These are phyloP conservation scores for Chaetomium olivaceum DNA, from an alignment of 2,329 filamentous ascomycete species.

Conservation along the genomic window DNA sequence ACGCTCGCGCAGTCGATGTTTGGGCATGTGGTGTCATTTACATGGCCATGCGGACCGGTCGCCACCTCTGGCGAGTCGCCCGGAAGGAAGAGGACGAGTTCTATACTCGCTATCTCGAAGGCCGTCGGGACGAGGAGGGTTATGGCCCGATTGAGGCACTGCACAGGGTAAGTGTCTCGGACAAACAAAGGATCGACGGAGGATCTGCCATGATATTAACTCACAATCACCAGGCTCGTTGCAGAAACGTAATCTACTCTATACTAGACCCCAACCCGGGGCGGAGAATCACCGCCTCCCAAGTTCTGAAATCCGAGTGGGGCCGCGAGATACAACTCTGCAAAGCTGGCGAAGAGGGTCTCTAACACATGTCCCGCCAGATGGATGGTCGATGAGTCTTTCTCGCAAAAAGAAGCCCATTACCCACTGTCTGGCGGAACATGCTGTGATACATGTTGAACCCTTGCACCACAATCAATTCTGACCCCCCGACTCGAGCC, in stretches of 20 bases:
- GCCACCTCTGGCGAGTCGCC: conserved; percentile 95
- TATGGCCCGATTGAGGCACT: conserved; percentile 96
- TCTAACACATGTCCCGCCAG: conserved; percentile 53
- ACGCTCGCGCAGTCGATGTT: conserved; percentile 94
- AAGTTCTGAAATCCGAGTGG: conserved; percentile 98
- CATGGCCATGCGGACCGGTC: conserved; percentile 98
- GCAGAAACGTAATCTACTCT: conserved; percentile 98
- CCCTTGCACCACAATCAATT: not conserved
- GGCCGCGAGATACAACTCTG: conserved; percentile 96
- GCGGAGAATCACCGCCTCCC: conserved; percentile 89
- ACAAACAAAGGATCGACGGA: not conserved
- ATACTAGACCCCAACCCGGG: conserved; percentile 93
- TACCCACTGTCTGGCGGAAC: conserved; percentile 30
- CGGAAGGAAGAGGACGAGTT: conserved; percentile 98
- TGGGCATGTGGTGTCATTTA: conserved; percentile 99
- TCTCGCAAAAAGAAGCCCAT: conserved; percentile 10
- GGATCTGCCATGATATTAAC: conserved; percentile 8
- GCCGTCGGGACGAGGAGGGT: conserved; percentile 88
- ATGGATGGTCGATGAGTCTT: conserved; percentile 22
- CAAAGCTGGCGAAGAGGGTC: conserved; percentile 92
- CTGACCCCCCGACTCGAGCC: not conserved
- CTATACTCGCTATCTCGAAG: conserved; percentile 90
- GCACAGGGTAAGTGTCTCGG: conserved; percentile 71
- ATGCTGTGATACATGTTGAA: conserved; percentile 14
- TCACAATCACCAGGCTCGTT: conserved; percentile 71